Percentiles rank a stretch among this genome's conserved stretches.
phyloP scores from a whole-genome alignment of 768 basidiomycete species.

The Mycena galericulata region DNA sequence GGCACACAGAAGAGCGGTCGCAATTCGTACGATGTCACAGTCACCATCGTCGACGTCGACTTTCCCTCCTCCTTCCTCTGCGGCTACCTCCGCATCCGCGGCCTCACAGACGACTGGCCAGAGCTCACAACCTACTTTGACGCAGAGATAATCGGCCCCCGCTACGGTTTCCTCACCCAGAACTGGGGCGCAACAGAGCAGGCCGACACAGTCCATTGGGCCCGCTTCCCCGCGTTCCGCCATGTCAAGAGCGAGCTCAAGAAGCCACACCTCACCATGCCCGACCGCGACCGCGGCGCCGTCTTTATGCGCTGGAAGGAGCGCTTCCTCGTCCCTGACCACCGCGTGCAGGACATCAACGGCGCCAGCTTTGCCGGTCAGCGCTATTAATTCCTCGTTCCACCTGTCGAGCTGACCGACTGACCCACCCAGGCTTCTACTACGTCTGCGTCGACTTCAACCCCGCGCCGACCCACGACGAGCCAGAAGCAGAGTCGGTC shows the following conservation, averaged over 20 bases:
- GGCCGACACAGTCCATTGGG: slow-evolving; percentile 96
- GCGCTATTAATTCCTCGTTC: slow-evolving; percentile 39
- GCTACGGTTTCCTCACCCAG: slow-evolving; percentile 91
- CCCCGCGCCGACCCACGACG: slow-evolving; percentile 58
- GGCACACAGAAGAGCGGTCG: slow-evolving; percentile 96
- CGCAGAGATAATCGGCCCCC: slow-evolving; percentile 93
- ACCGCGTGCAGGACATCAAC: slow-evolving; percentile 92
- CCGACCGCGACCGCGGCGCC: slow-evolving; percentile 80
- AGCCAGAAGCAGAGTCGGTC: slow-evolving; percentile 22
- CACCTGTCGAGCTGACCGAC: slow-evolving; percentile 8
- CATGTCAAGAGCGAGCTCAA: slow-evolving; percentile 84
- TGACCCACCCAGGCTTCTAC: slow-evolving; percentile 79
- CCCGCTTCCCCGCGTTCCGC: slow-evolving; percentile 90
- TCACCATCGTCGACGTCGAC: slow-evolving; percentile 93
- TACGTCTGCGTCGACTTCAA: slow-evolving; percentile 96
- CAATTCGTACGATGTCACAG: slow-evolving; percentile 94
- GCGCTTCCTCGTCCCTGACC: slow-evolving; percentile 94
- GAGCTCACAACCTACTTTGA: slow-evolving; percentile 97
- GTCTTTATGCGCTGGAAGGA: slow-evolving; percentile 99
- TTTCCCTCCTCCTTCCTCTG: slow-evolving; percentile 87
- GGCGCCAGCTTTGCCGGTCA: slow-evolving; percentile 95
- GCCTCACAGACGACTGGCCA: slow-evolving; percentile 94
- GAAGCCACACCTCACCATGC: slow-evolving; percentile 81
- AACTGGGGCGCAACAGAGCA: slow-evolving; percentile 93
- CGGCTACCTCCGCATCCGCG: slow-evolving; percentile 93